A percentile compares a stretch with the other conserved stretches of the same genome.
Evolutionary conservation across 306 rosid genomes (phyloP).

Genomic region (Rosa chinensis): DNA sequence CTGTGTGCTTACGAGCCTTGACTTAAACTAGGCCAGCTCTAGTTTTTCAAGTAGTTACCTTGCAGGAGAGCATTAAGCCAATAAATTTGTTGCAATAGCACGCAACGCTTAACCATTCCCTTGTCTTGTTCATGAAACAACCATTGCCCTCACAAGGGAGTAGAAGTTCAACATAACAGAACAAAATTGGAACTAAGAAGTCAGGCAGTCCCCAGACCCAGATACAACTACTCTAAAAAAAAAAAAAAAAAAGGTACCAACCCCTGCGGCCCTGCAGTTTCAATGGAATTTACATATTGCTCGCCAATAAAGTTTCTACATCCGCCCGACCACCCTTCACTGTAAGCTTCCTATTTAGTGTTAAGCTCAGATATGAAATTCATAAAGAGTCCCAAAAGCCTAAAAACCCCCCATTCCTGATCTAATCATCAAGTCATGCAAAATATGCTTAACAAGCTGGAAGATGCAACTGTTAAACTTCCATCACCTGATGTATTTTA

Average conservation of each 20-base stretch:
- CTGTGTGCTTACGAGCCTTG: background rate
- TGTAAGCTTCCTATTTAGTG: background rate
- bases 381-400: background rate
- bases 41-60: background rate
- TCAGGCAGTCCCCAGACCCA: background rate
- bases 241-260: background rate
- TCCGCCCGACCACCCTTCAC: background rate
- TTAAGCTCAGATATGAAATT: background rate
- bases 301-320: background rate
- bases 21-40: background rate
- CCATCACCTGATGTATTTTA: background rate
- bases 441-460: background rate
- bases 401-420: background rate
- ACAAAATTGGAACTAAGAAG: background rate
- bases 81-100: background rate
- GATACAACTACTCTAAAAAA: background rate
- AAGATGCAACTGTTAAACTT: background rate
- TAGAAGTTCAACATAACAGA: background rate
- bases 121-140: background rate
- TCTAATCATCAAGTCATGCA: background rate
- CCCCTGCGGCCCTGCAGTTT: background rate
- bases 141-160: background rate
- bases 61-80: background rate
- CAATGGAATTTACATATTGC: background rate
- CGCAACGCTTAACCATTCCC: background rate